phyloP scores from a whole-genome alignment of 768 basidiomycete genomes.

The Tephrocybe sp. region DNA sequence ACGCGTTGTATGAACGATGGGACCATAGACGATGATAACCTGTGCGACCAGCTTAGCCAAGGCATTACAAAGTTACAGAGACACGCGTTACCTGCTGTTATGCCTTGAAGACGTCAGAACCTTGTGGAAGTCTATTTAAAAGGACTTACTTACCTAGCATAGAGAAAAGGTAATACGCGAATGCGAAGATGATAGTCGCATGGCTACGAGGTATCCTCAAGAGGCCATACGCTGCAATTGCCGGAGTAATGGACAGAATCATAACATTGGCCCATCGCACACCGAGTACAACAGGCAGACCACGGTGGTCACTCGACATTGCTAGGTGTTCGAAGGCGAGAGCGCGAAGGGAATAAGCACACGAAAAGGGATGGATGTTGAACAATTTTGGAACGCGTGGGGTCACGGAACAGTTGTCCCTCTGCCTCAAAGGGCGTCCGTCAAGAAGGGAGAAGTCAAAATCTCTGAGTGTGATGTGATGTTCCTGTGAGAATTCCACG shows the following conservation, averaged over 20 bases:
- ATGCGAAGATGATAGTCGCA: slow-evolving; percentile 60
- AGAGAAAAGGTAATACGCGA: slow-evolving; percentile 81
- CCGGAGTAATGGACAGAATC: slow-evolving; percentile 70
- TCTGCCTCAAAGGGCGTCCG: slow-evolving; percentile 2
- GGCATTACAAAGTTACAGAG: slow-evolving; percentile 25
- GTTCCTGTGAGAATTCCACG: slow-evolving; percentile 13
- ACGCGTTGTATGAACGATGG: slow-evolving; percentile 80
- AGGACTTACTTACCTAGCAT: slow-evolving; percentile 62
- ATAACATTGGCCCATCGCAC: slow-evolving; percentile 79
- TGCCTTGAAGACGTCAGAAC: slow-evolving; percentile 31
- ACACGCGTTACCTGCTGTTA: slow-evolving; percentile 42
- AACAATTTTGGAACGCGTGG: background rate
- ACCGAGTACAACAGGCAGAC: slow-evolving; percentile 51
- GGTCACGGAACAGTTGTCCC: background rate
- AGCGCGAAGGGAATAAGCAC: background rate
- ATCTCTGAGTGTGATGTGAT: slow-evolving; percentile 9
- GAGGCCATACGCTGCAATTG: slow-evolving; percentile 68
- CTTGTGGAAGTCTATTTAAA: slow-evolving; percentile 13
- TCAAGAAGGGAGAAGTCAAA: background rate
- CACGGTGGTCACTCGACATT: slow-evolving; percentile 18
- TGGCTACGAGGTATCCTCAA: slow-evolving; percentile 42
- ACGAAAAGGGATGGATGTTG: too few relatives aligned
- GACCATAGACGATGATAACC: slow-evolving; percentile 88
- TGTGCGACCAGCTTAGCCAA: slow-evolving; percentile 21
- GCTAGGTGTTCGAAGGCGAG: background rate